phyloP scores from a whole-genome alignment of 305 asterid species.

The Fraxinus latifolia region DNA sequence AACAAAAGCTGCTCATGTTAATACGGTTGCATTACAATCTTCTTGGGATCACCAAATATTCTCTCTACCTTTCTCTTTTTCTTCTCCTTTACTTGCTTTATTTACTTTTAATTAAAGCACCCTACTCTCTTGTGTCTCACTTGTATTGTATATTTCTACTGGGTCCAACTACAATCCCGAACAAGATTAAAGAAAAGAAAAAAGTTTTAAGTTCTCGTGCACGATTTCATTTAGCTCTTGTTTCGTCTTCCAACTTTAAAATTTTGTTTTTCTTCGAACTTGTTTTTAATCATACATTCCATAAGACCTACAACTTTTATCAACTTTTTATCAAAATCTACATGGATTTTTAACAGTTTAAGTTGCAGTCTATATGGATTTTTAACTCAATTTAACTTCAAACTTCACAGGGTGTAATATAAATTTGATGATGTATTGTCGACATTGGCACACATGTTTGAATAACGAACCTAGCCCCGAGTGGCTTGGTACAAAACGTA shows the following conservation, averaged over 20 bases:
- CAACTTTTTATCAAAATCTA: no score
- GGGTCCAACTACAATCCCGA: background rate
- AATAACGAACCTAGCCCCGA: background rate
- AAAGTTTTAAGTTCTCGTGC: background rate
- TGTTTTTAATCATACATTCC: background rate
- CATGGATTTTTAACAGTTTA: background rate
- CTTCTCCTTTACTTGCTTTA: constrained; percentile 19
- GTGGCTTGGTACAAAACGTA: background rate
- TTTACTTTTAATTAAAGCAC: constrained; percentile 34
- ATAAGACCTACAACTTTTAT: no score
- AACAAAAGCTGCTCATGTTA: constrained; percentile 24
- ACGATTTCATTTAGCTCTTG: background rate
- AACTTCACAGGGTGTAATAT: background rate
- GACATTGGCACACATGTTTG: background rate
- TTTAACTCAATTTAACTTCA: background rate
- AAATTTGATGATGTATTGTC: background rate
- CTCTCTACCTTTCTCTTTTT: constrained; percentile 29
- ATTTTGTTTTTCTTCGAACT: background rate
- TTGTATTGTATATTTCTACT: background rate
- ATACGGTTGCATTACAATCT: constrained; percentile 26
- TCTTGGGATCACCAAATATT: constrained; percentile 46
- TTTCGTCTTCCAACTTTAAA: background rate
- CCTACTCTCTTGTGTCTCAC: constrained; percentile 24
- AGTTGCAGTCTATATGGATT: background rate
- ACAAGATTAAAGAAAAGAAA: background rate